Conservation (phyloP, 2,329 filamentous ascomycete species). For the Zymoseptoria pseudotritici region DNA sequence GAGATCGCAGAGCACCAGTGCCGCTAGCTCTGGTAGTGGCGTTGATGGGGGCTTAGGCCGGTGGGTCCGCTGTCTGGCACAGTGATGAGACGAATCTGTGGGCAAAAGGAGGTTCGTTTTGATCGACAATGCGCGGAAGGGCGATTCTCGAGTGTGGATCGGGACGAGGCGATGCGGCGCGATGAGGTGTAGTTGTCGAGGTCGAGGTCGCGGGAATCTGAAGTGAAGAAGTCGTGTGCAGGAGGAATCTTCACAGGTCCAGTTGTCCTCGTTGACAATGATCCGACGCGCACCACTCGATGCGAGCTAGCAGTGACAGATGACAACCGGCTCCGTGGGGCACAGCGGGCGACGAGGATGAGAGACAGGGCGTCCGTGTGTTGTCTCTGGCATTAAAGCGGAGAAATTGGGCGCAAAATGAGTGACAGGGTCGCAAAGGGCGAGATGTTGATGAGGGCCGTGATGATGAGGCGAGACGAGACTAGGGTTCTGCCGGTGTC, state of each 20-base stretch:
- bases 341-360: background rate
- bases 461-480: background rate
- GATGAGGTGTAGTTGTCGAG: background rate
- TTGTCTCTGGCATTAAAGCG: background rate
- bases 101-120: background rate
- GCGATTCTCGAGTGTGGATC: background rate
- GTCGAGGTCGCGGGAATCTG: background rate
- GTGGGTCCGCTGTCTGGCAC: background rate
- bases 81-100: background rate
- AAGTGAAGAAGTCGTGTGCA: background rate
- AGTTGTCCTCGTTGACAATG: background rate
- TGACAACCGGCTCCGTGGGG: background rate
- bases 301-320: background rate
- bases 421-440: background rate
- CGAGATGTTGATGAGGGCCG: background rate
- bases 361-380: background rate
- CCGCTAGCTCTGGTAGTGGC: conserved; percentile 26
- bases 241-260: background rate
- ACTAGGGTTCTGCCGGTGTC: background rate
- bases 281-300: background rate
- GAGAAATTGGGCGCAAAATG: background rate
- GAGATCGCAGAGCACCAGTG: conserved; percentile 26
- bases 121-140: background rate
- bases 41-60: conserved; percentile 3
- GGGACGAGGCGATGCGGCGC: background rate